These are phyloP conservation scores for Triadica sebifera DNA, from an alignment of 345 rosid genomes.

Conservation along the genomic window DNA sequence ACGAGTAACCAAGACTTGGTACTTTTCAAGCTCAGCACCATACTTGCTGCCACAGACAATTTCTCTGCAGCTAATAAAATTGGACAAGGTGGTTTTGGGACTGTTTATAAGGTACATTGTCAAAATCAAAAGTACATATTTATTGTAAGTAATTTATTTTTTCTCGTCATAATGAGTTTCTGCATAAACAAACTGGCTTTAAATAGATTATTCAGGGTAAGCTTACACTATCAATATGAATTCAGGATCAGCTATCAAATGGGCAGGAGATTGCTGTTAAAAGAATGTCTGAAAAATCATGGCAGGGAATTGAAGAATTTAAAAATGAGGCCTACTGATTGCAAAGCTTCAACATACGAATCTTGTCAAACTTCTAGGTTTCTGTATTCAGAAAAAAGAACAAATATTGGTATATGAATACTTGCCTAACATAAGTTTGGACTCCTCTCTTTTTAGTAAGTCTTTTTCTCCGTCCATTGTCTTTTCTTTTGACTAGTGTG, in stretches of 20 bases:
- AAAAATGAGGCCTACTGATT: constrained; percentile 4
- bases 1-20: too few species aligned
- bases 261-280: constrained; percentile 4
- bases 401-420: constrained; percentile 22
- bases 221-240: background rate
- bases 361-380: constrained; percentile 23
- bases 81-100: constrained; percentile 43
- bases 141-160: too few species aligned
- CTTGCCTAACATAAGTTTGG: too few species aligned
- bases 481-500: too few species aligned
- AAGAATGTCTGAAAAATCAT: background rate
- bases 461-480: too few species aligned
- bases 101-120: constrained; percentile 31
- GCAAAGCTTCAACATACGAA: constrained; percentile 23
- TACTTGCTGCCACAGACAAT: constrained; percentile 31
- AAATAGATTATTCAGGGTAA: background rate
- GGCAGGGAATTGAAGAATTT: constrained; percentile 1
- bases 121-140: too few species aligned
- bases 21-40: too few species aligned
- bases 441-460: constrained; percentile 17
- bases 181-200: too few species aligned
- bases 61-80: constrained; percentile 31
- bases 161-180: too few species aligned
- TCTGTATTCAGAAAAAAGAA: constrained; percentile 18
- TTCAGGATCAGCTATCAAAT: constrained; percentile 6